phyloP scores from a whole-genome alignment of 148 eudicot genomes.

The Rheum nobile region DNA sequence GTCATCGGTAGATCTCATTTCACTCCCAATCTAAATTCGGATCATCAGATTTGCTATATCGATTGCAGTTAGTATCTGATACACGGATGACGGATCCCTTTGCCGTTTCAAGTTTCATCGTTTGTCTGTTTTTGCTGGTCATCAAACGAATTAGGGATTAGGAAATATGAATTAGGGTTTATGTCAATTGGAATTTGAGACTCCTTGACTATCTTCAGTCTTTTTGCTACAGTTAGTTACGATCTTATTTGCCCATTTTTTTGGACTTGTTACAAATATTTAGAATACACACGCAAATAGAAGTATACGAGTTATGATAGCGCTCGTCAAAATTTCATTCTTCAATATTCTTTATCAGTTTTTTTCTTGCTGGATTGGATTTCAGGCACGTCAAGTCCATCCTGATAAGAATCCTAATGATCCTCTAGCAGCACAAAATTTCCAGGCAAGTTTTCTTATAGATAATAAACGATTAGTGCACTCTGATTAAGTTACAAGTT shows the following conservation, averaged over 20 bases:
- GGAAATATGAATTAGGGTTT: conserved; percentile 1
- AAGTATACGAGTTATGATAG: background rate
- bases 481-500: background rate
- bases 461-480: background rate
- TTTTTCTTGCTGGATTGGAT: background rate
- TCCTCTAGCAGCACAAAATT: conserved; percentile 88
- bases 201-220: background rate
- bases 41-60: background rate
- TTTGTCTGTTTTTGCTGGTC: background rate
- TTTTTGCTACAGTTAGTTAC: background rate
- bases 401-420: conserved; percentile 93
- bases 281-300: background rate
- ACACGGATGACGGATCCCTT: background rate
- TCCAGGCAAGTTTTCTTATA: conserved; percentile 48
- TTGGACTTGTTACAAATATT: background rate
- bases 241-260: background rate
- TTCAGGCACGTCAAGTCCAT: conserved; percentile 88
- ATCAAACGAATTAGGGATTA: background rate
- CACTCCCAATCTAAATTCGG: background rate
- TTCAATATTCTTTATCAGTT: background rate
- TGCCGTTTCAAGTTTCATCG: background rate
- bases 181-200: background rate
- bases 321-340: background rate
- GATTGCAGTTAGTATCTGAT: background rate
- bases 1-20: background rate